Evolutionary conservation across 2,329 filamentous ascomycete species (phyloP).

Genomic region (Penicillium sp.): DNA sequence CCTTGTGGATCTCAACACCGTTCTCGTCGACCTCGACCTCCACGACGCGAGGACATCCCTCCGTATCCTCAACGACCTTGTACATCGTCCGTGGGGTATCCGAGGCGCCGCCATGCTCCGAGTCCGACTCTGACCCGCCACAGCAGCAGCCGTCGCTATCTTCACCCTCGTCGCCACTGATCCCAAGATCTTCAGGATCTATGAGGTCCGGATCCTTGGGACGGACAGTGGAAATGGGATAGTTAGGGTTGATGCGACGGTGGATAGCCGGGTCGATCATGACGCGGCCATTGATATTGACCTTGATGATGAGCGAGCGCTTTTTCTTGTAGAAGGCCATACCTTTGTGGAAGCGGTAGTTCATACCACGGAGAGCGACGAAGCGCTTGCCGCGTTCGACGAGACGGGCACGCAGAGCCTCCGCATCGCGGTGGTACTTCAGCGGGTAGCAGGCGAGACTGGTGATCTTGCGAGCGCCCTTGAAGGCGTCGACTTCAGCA

Average conservation of each 20-base stretch:
- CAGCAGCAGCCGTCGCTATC: slow-evolving; percentile 44
- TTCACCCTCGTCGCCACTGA: slow-evolving; percentile 27
- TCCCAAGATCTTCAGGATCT: slow-evolving; percentile 39
- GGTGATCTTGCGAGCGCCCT: slow-evolving; percentile 77
- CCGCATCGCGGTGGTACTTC: slow-evolving; percentile 72
- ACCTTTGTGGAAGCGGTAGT: slow-evolving; percentile 79
- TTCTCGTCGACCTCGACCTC: slow-evolving; percentile 56
- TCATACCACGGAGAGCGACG: slow-evolving; percentile 72
- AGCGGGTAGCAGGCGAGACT: slow-evolving; percentile 74
- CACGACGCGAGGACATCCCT: slow-evolving; percentile 52
- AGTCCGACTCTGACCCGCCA: slow-evolving; percentile 37
- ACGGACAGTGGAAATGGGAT: slow-evolving; percentile 70
- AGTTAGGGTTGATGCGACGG: slow-evolving; percentile 81
- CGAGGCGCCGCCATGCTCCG: slow-evolving; percentile 36
- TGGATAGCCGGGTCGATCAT: slow-evolving; percentile 86
- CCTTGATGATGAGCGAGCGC: slow-evolving; percentile 64
- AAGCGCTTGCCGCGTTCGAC: slow-evolving; percentile 83
- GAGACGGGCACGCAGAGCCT: slow-evolving; percentile 61
- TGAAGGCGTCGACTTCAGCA: slow-evolving; percentile 70
- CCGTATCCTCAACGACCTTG: slow-evolving; percentile 55
- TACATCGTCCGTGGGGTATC: slow-evolving; percentile 43
- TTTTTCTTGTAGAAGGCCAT: slow-evolving; percentile 83
- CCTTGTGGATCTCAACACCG: slow-evolving; percentile 53
- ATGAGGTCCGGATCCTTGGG: slow-evolving; percentile 66
- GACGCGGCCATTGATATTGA: slow-evolving; percentile 80